Conservation (phyloP, 352 stramenopile genomes). For the Phytophthora podocarpi region DNA sequence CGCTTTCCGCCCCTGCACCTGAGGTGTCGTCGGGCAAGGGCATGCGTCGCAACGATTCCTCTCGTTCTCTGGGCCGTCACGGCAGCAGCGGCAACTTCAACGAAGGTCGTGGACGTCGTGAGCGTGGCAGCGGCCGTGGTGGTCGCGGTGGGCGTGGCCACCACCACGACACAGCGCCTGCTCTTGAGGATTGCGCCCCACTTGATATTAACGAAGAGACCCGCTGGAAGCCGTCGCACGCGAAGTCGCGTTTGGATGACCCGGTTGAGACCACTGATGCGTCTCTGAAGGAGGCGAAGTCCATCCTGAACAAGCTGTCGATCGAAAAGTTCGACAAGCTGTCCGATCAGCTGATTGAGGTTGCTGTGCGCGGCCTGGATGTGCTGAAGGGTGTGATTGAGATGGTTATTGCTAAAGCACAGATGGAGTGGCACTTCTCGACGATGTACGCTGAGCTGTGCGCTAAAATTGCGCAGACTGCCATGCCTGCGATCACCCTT, state of each 20-base stretch:
- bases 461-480: slow-evolving; percentile 89
- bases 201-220: slow-evolving; percentile 85
- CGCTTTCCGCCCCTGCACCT: slow-evolving; percentile 29
- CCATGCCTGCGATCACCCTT: slow-evolving; percentile 80
- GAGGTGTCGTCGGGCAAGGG: slow-evolving; percentile 33
- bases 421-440: slow-evolving; percentile 96
- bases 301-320: slow-evolving; percentile 97
- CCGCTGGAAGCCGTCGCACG: slow-evolving; percentile 78
- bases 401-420: slow-evolving; percentile 95
- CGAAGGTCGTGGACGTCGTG: slow-evolving; percentile 42
- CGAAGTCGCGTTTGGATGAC: slow-evolving; percentile 61
- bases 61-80: slow-evolving; percentile 47
- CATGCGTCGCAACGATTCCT: slow-evolving; percentile 50
- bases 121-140: slow-evolving; percentile 45
- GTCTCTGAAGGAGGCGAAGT: slow-evolving; percentile 87
- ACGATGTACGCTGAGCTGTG: slow-evolving; percentile 97
- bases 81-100: slow-evolving; percentile 47
- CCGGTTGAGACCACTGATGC: slow-evolving; percentile 60
- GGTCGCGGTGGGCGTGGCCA: slow-evolving; percentile 50
- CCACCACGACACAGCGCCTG: slow-evolving; percentile 53
- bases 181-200: slow-evolving; percentile 66
- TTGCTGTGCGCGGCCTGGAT: slow-evolving; percentile 84
- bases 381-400: slow-evolving; percentile 91
- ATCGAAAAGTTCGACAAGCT: slow-evolving; percentile 97
- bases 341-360: slow-evolving; percentile 90